Evolutionary conservation across 805 yeast species (phyloP).

Genomic region (Candida pseudofarinosa): DNA sequence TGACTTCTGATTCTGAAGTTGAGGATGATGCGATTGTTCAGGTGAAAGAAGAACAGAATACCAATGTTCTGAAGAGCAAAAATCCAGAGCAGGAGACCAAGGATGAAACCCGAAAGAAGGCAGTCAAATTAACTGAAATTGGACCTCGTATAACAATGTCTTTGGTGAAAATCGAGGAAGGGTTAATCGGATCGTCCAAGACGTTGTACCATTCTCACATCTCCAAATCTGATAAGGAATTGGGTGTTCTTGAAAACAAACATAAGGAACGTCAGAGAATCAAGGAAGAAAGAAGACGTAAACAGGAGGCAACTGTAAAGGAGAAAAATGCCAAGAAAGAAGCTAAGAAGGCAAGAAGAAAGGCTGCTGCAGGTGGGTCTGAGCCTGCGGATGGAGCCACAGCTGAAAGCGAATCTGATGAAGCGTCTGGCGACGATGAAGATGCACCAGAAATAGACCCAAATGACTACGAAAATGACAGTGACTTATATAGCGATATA

Average conservation of each 20-base stretch:
- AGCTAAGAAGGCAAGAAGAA: conserved; percentile 66
- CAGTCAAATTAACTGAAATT: conserved; percentile 85
- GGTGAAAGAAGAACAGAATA: conserved; percentile 29
- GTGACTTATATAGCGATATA: conserved; percentile 42
- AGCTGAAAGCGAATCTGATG: conserved; percentile 19
- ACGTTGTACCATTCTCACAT: conserved; percentile 77
- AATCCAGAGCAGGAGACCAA: conserved; percentile 16
- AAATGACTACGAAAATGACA: conserved; percentile 48
- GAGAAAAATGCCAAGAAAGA: conserved; percentile 70
- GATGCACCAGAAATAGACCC: conserved; percentile 37
- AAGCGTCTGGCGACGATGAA: conserved; percentile 15
- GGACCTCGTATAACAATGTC: conserved; percentile 85
- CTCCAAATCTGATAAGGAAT: conserved; percentile 59
- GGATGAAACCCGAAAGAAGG: conserved; percentile 54
- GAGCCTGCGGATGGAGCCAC: conserved; percentile 16
- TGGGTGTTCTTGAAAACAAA: conserved; percentile 55
- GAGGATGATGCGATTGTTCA: conserved; percentile 87
- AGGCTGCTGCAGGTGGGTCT: conserved; percentile 44
- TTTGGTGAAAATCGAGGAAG: conserved; percentile 86
- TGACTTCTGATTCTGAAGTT: conserved; percentile 88
- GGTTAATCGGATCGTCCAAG: conserved; percentile 76
- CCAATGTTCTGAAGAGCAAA: conserved; percentile 16
- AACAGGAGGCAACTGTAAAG: conserved; percentile 74
- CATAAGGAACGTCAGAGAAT: conserved; percentile 60
- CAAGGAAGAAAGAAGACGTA: conserved; percentile 68